Conservation (phyloP, 805 yeast genomes). For the Henningerozyma blattae region DNA sequence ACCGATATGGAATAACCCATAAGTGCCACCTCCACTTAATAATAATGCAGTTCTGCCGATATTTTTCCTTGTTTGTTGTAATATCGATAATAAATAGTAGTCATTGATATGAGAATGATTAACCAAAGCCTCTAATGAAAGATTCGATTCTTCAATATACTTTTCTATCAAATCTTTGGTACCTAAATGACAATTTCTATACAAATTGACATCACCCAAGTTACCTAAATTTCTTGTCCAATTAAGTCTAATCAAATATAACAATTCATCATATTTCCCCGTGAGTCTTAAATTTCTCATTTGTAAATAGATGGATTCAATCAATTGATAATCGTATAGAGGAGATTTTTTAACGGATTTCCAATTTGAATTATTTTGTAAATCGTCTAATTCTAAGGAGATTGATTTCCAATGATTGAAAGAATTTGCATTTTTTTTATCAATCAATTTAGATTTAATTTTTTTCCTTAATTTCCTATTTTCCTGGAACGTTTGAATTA, state of each 20-base stretch:
- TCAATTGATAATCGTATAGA: slow-evolving; percentile 62
- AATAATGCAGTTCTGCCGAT: slow-evolving; percentile 89
- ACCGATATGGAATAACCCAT: slow-evolving; percentile 86
- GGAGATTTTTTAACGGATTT: slow-evolving; percentile 46
- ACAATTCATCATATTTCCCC: slow-evolving; percentile 46
- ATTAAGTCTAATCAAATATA: slow-evolving; percentile 71
- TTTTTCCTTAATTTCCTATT: too few relatives aligned
- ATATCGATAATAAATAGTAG: slow-evolving; percentile 56
- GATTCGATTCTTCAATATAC: slow-evolving; percentile 64
- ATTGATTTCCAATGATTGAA: slow-evolving; percentile 58
- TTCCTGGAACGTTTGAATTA: too few relatives aligned
- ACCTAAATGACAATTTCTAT: slow-evolving; percentile 69
- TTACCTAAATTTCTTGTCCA: slow-evolving; percentile 79
- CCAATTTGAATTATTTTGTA: slow-evolving; percentile 62
- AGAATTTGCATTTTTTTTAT: slow-evolving; percentile 37
- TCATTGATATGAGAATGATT: slow-evolving; percentile 42
- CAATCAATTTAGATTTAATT: slow-evolving; percentile 28
- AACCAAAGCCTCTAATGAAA: slow-evolving; percentile 22
- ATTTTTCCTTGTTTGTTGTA: slow-evolving; percentile 76
- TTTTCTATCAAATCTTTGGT: slow-evolving; percentile 76
- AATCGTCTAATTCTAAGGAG: slow-evolving; percentile 50
- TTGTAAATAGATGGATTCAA: slow-evolving; percentile 39
- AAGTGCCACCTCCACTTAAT: slow-evolving; percentile 86
- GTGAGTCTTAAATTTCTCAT: slow-evolving; percentile 45
- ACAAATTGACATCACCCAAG: slow-evolving; percentile 70